A percentile compares a stretch with the other conserved stretches of the same genome.
Conservation (phyloP, 2,329 filamentous ascomycete genomes). For the Cladophialophora carrionii region DNA sequence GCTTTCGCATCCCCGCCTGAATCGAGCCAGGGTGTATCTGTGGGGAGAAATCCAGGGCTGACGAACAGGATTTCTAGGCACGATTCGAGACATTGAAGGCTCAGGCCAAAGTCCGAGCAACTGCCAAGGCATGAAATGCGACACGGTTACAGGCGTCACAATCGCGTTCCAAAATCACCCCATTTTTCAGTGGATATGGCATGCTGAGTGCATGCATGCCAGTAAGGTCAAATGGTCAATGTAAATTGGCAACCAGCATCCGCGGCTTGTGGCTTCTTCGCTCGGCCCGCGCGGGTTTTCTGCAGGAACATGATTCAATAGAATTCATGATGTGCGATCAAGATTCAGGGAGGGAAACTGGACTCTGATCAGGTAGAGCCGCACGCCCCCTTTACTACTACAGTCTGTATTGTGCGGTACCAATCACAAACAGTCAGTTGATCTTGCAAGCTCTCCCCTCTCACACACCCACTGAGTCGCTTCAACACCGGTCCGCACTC, state of each 20-base stretch:
- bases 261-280: conserved; percentile 27
- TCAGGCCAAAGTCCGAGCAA: conserved; percentile 86
- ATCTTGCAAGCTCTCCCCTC: not conserved
- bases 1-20: not conserved
- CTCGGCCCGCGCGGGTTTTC: conserved; percentile 24
- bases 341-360: conserved; percentile 1
- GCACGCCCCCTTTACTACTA: too few relatives aligned
- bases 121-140: conserved; percentile 60
- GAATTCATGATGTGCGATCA: conserved; percentile 31
- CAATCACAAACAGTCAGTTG: not conserved
- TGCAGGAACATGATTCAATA: conserved; percentile 34
- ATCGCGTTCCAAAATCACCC: conserved; percentile 17
- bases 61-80: conserved; percentile 51
- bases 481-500: not conserved
- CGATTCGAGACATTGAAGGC: conserved; percentile 98
- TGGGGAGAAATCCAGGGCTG: not conserved
- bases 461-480: not conserved
- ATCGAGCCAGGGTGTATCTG: not conserved
- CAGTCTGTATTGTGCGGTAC: not conserved
- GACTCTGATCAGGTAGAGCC: not conserved
- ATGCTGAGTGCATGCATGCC: conserved; percentile 29
- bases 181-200: conserved; percentile 20
- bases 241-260: conserved; percentile 11
- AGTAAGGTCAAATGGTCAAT: conserved; percentile 15
- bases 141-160: conserved; percentile 33